Conservation (phyloP, 345 rosid genomes). For the Sisymbrium irio region DNA sequence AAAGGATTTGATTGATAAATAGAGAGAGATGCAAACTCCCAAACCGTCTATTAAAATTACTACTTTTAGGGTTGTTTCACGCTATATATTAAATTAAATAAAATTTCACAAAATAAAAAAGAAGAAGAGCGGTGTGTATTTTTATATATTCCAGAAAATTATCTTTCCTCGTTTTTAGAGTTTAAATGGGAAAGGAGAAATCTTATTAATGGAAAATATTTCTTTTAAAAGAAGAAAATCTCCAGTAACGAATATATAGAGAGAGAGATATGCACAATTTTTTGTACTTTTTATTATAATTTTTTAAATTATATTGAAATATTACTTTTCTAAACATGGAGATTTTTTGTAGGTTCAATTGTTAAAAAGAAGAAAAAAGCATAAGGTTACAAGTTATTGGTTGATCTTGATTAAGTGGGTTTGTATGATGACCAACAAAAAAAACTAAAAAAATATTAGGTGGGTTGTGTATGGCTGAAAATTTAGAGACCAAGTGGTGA, state of each 20-base stretch:
- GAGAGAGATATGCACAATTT: not conserved
- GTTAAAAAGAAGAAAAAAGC: too few species aligned
- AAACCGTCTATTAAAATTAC: slow-evolving; percentile 4
- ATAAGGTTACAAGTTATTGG: too few species aligned
- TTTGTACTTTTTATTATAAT: not conserved
- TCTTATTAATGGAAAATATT: not conserved
- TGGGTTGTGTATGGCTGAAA: too few species aligned
- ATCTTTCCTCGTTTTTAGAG: not conserved
- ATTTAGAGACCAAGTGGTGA: too few species aligned
- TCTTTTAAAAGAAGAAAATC: not conserved
- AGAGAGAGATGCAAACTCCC: not conserved
- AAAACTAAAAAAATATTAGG: too few species aligned
- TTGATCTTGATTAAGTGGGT: too few species aligned
- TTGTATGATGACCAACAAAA: too few species aligned
- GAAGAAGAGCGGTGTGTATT: not conserved
- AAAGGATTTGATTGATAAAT: not conserved
- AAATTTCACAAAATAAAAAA: not conserved
- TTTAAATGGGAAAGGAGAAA: not conserved
- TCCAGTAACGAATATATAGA: not conserved
- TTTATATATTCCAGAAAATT: not conserved
- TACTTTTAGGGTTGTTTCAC: slow-evolving; percentile 9
- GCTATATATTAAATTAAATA: too few species aligned
- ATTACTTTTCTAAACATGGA: too few species aligned
- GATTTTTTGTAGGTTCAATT: too few species aligned
- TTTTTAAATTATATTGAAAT: not conserved